phyloP scores from a whole-genome alignment of 306 rosid species.

The Fagus sylvatica region DNA sequence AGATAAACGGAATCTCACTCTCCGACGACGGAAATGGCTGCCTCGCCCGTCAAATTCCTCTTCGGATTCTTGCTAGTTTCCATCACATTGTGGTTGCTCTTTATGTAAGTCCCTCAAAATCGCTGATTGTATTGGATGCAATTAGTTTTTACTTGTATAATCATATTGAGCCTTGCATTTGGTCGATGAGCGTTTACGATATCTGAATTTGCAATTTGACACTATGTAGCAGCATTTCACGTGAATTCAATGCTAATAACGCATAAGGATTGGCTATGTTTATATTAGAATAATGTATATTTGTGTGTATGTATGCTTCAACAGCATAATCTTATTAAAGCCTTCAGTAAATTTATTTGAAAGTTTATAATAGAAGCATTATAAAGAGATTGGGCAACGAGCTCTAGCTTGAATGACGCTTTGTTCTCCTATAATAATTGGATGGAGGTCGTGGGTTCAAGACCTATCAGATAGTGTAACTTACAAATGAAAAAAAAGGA shows the following conservation, averaged over 20 bases:
- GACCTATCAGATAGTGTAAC: no score
- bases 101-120: slow-evolving; percentile 60
- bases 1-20: slow-evolving; percentile 3
- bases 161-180: not conserved
- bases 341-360: not conserved
- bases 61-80: slow-evolving; percentile 73
- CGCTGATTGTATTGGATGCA: not conserved
- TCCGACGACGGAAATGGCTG: slow-evolving; percentile 69
- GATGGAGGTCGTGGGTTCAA: no score
- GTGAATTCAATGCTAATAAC: not conserved
- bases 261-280: not conserved
- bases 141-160: not conserved
- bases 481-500: not conserved
- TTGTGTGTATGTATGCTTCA: no score
- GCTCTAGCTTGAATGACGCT: no score
- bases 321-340: no score
- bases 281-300: no score
- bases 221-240: not conserved
- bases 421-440: no score
- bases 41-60: slow-evolving; percentile 83
- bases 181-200: not conserved
- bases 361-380: not conserved
- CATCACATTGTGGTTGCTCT: slow-evolving; percentile 71
- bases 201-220: not conserved
- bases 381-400: not conserved